A percentile compares a stretch with the other conserved stretches of the same genome.
Evolutionary conservation across 2,329 filamentous ascomycete species (phyloP).

Genomic region (Parafenestella ontariensis): DNA sequence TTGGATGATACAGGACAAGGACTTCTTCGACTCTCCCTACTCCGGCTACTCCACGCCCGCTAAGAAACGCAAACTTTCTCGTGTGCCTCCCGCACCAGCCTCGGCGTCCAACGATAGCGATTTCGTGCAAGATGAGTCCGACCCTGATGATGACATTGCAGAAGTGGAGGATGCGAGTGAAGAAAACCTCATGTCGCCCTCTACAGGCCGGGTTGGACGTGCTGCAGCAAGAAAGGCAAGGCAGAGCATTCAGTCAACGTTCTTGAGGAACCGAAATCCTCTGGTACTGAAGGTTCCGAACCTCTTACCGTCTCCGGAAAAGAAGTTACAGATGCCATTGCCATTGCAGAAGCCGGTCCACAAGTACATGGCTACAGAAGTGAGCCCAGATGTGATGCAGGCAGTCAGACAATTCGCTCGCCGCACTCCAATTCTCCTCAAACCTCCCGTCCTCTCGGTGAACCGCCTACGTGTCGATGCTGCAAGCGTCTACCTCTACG

Average conservation of each 20-base stretch:
- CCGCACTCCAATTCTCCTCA: slow-evolving; percentile 14
- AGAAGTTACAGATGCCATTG: neutral
- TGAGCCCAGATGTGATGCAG: slow-evolving; percentile 14
- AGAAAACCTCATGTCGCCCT: slow-evolving; percentile 1
- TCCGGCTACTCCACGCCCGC: slow-evolving; percentile 5
- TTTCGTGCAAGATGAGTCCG: slow-evolving; percentile 16
- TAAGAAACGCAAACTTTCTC: slow-evolving; percentile 19
- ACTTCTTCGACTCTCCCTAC: slow-evolving; percentile 6
- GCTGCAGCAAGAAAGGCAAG: slow-evolving; percentile 18
- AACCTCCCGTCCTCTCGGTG: slow-evolving; percentile 22
- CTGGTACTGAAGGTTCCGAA: neutral
- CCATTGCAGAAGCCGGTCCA: neutral
- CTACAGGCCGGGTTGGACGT: slow-evolving; percentile 2
- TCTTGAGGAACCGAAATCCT: neutral
- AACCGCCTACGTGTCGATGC: slow-evolving; percentile 28
- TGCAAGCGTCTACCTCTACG: slow-evolving; percentile 21
- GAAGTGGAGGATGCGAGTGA: slow-evolving; percentile 6
- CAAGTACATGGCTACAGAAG: slow-evolving; percentile 1
- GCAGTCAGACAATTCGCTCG: slow-evolving; percentile 6
- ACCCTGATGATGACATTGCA: slow-evolving; percentile 15
- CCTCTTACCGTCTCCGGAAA: neutral
- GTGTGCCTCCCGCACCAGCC: neutral
- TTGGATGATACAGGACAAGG: slow-evolving; percentile 9
- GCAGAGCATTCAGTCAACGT: slow-evolving; percentile 10
- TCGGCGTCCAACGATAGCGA: slow-evolving; percentile 23